phyloP scores from a whole-genome alignment of 2,329 filamentous ascomycete species.

The Parastagonospora nodorum region DNA sequence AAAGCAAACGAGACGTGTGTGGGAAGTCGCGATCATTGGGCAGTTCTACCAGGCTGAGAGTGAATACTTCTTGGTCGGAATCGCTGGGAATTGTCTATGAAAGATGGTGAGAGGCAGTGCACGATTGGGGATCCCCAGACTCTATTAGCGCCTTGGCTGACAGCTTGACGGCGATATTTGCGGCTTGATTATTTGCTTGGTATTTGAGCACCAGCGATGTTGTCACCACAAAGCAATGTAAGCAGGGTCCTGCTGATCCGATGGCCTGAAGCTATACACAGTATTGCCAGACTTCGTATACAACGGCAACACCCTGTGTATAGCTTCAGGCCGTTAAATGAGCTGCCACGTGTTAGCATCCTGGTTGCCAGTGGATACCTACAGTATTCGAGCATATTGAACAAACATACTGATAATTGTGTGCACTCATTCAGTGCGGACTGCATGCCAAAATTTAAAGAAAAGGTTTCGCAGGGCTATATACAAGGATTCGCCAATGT shows the following conservation, averaged over 20 bases:
- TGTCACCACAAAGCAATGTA: neutral
- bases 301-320: too few relatives aligned
- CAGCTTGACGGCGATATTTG: neutral
- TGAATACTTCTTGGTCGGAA: neutral
- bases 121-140: too few relatives aligned
- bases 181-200: neutral
- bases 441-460: constrained; percentile 24
- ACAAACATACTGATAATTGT: constrained; percentile 26
- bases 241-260: too few relatives aligned
- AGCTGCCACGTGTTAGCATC: too few relatives aligned
- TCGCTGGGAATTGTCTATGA: neutral
- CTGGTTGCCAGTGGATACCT: too few relatives aligned
- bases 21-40: neutral
- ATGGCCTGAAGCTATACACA: too few relatives aligned
- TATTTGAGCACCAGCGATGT: neutral
- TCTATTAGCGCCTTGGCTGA: constrained; percentile 15
- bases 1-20: neutral
- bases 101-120: too few relatives aligned
- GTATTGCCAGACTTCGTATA: too few relatives aligned
- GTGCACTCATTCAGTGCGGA: constrained; percentile 26
- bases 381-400: constrained; percentile 11
- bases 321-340: too few relatives aligned
- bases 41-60: neutral
- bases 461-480: constrained; percentile 35
- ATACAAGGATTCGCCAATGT: constrained; percentile 31